phyloP scores from a whole-genome alignment of 148 eudicot genomes.

The Mesembryanthemum crystallinum region DNA sequence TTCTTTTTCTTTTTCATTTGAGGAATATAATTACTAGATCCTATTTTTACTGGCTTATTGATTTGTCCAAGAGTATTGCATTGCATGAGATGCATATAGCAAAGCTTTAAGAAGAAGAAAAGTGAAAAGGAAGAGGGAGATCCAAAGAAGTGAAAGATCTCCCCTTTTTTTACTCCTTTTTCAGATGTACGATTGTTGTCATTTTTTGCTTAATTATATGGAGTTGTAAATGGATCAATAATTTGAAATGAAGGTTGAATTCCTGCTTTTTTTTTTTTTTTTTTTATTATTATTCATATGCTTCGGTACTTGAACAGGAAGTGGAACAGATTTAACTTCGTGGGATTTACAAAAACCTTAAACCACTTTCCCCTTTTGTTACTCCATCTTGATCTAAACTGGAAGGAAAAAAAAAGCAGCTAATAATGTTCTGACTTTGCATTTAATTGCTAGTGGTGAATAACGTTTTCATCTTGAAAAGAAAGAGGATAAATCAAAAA shows the following conservation, averaged over 20 bases:
- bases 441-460: no score
- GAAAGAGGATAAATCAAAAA: no score
- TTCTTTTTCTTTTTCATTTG: neutral
- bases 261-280: neutral
- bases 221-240: neutral
- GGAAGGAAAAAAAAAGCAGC: no score
- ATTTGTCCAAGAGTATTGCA: constrained; percentile 7
- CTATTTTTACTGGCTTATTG: constrained; percentile 17
- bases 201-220: constrained; percentile 1
- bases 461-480: no score
- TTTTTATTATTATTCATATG: no score
- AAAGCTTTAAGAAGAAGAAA: constrained; percentile 25
- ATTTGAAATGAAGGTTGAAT: neutral
- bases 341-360: neutral
- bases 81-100: no score
- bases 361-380: no score
- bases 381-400: no score
- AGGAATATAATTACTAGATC: constrained; percentile 6
- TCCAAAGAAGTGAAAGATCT: neutral
- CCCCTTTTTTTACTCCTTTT: neutral
- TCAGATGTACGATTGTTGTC: constrained; percentile 16
- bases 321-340: neutral
- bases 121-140: constrained; percentile 18
- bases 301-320: no score
- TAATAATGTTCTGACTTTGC: no score